A percentile compares a stretch with the other conserved stretches of the same genome.
Conservation (phyloP, 441 rosid genomes). For the Arabidopsis lyrata region DNA sequence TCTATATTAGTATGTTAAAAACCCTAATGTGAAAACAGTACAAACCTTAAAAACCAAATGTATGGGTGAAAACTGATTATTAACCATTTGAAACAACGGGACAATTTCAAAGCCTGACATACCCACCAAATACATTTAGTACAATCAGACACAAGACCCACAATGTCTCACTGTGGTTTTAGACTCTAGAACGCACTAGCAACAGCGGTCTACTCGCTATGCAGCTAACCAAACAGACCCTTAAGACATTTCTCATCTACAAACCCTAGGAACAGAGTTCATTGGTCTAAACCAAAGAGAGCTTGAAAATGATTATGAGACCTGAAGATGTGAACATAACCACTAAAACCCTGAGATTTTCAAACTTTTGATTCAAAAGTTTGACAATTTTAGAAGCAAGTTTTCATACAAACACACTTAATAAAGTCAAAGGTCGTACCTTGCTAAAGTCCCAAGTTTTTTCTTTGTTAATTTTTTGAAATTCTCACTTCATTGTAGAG, state of each 20-base stretch:
- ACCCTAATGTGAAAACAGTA: slow-evolving; percentile 25
- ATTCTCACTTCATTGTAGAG: slow-evolving; percentile 39
- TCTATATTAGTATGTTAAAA: background rate
- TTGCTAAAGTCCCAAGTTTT: slow-evolving; percentile 31
- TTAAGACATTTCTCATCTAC: slow-evolving; percentile 4
- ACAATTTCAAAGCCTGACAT: slow-evolving; percentile 45
- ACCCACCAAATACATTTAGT: slow-evolving; percentile 46
- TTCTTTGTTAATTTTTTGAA: background rate
- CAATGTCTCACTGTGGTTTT: slow-evolving; percentile 31
- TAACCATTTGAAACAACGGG: slow-evolving; percentile 38
- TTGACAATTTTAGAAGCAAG: slow-evolving; percentile 19
- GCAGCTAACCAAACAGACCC: slow-evolving; percentile 27
- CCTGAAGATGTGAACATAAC: slow-evolving; percentile 11
- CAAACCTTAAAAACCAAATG: slow-evolving; percentile 34
- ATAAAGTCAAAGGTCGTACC: slow-evolving; percentile 39
- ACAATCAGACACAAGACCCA: slow-evolving; percentile 42
- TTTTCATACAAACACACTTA: slow-evolving; percentile 7
- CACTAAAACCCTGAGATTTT: slow-evolving; percentile 7
- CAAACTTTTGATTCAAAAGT: slow-evolving; percentile 1
- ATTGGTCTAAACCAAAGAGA: background rate
- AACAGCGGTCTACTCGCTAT: slow-evolving; percentile 21
- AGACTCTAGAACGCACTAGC: slow-evolving; percentile 26
- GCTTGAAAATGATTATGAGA: background rate
- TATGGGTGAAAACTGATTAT: slow-evolving; percentile 29
- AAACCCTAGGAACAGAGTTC: slow-evolving; percentile 6